Base-by-base conservation (phyloP, 2,329 filamentous ascomycete species). In the Fusarium foetens region DNA sequence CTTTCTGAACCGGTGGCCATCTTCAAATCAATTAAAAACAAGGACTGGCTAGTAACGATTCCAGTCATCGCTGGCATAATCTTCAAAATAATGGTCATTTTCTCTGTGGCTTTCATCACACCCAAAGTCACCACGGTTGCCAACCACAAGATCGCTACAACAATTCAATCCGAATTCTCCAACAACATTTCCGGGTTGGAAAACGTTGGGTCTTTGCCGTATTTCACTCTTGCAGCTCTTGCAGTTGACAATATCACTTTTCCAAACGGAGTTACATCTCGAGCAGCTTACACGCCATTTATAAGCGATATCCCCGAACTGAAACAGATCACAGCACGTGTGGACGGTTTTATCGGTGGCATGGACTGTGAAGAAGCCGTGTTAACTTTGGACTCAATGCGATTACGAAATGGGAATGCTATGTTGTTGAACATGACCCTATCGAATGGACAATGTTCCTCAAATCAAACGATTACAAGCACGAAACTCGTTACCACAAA, bases 211-310 rank as follows among this genome's bases (percentile, higher is more conserved):
- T 70, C 76, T 2, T 51, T 81, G 51, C 79, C 82, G 1, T 80
- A 80, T 33, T 78, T 80, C 45, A 75, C 77, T 12, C 80, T 83
- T 76, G 72, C 75, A 10, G 80, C 76, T 5, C n/a, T 83, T n/a
- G 75, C 79, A 49, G 68, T 74, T 7, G 67, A 68, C 35, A 78
- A 78, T 46, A 66, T 78, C 38, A 71, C 70, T 23, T 76, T 70
- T 36, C 82, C 82, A 2, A 77, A 80, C 7, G 82, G 82, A 6
- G 70, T 79, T 3, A 78, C 81, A 13, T 51, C 71, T 19, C 68
- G 74, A n/a, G 80, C 78, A 53, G 81, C 82, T 9, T 83, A 81
- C 38, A 79, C 82, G 38, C 75, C 77, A 4, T 83, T 84, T 39
- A 51, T 67, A 16, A 70, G 68, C 45, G 64, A 78, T 23, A 52